phyloP scores from a whole-genome alignment of 1,139 yeast species.

The Scheffersomyces cryptocercus region DNA sequence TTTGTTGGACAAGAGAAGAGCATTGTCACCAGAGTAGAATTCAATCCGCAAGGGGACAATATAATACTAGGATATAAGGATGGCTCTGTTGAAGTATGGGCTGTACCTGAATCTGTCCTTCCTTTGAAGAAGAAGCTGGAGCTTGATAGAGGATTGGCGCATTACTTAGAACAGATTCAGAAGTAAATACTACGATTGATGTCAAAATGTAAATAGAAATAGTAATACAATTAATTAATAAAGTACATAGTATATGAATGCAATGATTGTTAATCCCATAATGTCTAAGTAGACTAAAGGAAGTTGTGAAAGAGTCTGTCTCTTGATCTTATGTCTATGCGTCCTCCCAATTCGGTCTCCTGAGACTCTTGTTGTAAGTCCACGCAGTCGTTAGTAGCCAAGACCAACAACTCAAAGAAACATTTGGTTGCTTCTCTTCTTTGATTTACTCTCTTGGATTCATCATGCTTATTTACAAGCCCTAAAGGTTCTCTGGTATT shows the following conservation, averaged over 20 bases:
- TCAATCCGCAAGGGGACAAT: conserved; percentile 21
- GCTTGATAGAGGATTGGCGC: conserved; percentile 10
- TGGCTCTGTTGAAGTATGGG: conserved; percentile 24
- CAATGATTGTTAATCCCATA: not conserved
- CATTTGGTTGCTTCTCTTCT: conserved; percentile 69
- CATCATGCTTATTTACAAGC: conserved; percentile 13
- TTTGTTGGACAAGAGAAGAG: conserved; percentile 10
- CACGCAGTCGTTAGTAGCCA: conserved; percentile 78
- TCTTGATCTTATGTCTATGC: conserved; percentile 55
- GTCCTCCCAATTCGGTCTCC: conserved; percentile 52
- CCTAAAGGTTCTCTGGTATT: conserved; percentile 31
- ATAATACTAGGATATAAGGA: conserved; percentile 27
- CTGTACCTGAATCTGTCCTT: conserved; percentile 15
- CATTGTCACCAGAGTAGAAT: conserved; percentile 19
- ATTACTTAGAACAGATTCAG: conserved; percentile 4
- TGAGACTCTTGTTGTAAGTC: conserved; percentile 53
- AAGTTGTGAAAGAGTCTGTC: conserved; percentile 48
- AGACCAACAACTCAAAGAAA: conserved; percentile 79
- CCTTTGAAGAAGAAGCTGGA: conserved; percentile 12
- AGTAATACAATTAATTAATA: conserved; percentile 6
- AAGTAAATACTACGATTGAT: not conserved
- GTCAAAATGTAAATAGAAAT: not conserved
- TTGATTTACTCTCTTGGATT: conserved; percentile 29
- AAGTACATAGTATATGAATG: conserved; percentile 15
- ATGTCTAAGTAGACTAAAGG: conserved; percentile 14